These are phyloP conservation scores for Cnidoscolus chayamansa DNA, from an alignment of 441 rosid species.

Conservation along the genomic window DNA sequence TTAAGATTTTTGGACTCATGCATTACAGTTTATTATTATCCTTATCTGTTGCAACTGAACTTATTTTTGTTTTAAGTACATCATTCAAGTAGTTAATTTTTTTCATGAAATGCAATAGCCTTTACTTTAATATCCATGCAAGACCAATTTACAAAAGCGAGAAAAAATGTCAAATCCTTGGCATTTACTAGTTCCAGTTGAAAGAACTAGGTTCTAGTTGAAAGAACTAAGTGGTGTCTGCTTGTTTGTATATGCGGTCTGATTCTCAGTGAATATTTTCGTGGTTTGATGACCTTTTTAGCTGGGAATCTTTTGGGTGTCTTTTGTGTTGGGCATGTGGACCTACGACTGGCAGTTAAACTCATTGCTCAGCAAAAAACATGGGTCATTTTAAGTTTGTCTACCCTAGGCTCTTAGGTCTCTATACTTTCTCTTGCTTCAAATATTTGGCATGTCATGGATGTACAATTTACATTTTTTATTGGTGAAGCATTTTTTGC, in stretches of 20 bases:
- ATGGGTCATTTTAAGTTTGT: slow-evolving; percentile 4
- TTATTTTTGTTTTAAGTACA: not conserved
- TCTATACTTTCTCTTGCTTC: not conserved
- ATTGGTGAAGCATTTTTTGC: not conserved
- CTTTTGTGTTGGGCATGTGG: not conserved
- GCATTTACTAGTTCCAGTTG: not conserved
- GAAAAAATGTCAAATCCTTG: not conserved
- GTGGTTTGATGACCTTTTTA: not conserved
- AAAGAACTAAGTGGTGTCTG: not conserved
- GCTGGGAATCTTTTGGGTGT: not conserved
- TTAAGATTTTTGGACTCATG: no score
- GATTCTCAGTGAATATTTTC: not conserved
- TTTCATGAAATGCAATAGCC: not conserved
- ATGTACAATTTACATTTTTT: not conserved
- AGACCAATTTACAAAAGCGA: not conserved
- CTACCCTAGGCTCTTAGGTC: not conserved
- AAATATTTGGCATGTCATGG: not conserved
- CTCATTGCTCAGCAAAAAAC: not conserved
- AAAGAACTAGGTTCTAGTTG: not conserved
- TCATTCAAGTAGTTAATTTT: not conserved
- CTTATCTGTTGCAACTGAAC: not conserved
- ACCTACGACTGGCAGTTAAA: not conserved
- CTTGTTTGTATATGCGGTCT: not conserved
- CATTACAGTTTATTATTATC: not conserved
- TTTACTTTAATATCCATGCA: not conserved